phyloP scores from a whole-genome alignment of 2,329 filamentous ascomycete species.

The Colletotrichum siamense region DNA sequence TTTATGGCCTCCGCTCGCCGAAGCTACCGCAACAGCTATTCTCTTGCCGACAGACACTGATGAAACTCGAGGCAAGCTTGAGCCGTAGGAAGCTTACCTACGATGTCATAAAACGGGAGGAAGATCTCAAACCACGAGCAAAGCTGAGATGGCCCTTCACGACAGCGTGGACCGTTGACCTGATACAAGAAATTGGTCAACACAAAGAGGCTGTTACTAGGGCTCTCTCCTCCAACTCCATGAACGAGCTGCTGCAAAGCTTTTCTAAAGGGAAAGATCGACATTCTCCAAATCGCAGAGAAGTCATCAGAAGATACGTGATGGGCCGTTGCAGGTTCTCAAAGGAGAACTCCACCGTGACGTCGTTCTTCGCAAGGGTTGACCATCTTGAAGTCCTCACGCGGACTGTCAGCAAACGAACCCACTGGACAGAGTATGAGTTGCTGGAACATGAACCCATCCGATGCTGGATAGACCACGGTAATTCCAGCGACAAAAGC shows the following conservation, averaged over 20 bases:
- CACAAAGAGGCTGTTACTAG: not conserved
- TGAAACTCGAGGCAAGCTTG: not conserved
- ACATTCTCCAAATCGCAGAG: not conserved
- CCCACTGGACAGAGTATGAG: not conserved
- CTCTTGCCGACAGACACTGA: not conserved
- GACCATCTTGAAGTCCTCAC: not conserved
- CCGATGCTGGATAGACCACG: not conserved
- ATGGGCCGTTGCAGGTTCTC: not conserved
- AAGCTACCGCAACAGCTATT: not conserved
- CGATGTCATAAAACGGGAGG: not conserved
- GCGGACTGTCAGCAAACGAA: not conserved
- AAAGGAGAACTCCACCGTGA: not conserved
- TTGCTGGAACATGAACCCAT: not conserved
- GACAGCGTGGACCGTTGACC: not conserved
- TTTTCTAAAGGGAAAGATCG: not conserved
- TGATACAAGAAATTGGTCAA: not conserved
- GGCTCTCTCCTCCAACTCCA: not conserved
- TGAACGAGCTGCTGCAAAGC: not conserved
- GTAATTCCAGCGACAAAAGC: not conserved
- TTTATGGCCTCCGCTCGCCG: not conserved
- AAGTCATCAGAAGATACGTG: not conserved
- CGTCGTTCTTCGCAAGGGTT: not conserved
- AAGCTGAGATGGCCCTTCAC: not conserved
- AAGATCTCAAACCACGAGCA: not conserved
- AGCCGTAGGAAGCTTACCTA: not conserved